Percentiles rank a stretch among this genome's conserved stretches.
These are phyloP conservation scores for Xylariaceae sp. DNA, from an alignment of 2,329 filamentous ascomycete species.

Conservation along the genomic window DNA sequence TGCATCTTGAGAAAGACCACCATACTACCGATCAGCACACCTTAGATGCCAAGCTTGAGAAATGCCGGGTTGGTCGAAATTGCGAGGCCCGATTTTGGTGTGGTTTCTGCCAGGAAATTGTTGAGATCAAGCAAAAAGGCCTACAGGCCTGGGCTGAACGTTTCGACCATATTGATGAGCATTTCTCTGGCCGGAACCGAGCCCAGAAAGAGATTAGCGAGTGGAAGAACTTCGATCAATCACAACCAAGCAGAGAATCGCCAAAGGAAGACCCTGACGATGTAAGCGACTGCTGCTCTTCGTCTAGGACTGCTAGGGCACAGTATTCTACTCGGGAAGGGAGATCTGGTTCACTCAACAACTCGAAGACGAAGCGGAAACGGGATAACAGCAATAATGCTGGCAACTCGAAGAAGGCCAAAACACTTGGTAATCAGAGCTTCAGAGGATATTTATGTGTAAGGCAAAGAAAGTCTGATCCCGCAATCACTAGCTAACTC, in stretches of 20 bases:
- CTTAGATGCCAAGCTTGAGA: conserved; percentile 53
- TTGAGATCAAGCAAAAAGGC: conserved; percentile 57
- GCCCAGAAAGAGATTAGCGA: conserved; percentile 55
- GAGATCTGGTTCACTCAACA: not conserved
- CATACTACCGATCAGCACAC: conserved; percentile 38
- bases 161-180: conserved; percentile 76
- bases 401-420: conserved; percentile 26
- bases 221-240: conserved; percentile 56
- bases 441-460: conserved; percentile 24
- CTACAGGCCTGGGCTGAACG: conserved; percentile 62
- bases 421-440: conserved; percentile 2
- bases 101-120: conserved; percentile 72
- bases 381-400: conserved; percentile 24
- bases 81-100: conserved; percentile 80
- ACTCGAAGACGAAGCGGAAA: conserved; percentile 32
- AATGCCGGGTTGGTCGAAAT: conserved; percentile 67
- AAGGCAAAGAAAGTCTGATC: conserved; percentile 13
- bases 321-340: not conserved
- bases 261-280: conserved; percentile 28
- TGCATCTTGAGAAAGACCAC: conserved; percentile 65
- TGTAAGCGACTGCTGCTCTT: conserved; percentile 15
- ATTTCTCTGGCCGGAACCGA: conserved; percentile 62
- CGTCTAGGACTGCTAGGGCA: conserved; percentile 22
- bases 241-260: conserved; percentile 22
- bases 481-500: conserved; percentile 14